Evolutionary conservation across 306 rosid genomes (phyloP).

Genomic region (Amphicarpaea edgeworthii): DNA sequence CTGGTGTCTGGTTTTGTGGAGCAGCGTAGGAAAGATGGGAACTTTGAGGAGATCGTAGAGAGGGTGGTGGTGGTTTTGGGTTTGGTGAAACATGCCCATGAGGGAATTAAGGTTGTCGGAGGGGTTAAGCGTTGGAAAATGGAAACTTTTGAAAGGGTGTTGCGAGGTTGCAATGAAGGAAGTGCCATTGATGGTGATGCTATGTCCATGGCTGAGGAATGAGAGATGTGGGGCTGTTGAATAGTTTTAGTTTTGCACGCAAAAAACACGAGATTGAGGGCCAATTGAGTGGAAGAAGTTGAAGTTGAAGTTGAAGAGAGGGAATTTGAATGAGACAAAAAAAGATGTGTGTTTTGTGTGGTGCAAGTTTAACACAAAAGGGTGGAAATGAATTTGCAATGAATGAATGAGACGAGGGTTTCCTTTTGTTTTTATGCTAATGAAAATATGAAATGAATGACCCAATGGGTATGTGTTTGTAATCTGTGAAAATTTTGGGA

Average conservation of each 20-base stretch:
- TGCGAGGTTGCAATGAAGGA: slow-evolving; percentile 50
- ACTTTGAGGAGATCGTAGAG: slow-evolving; percentile 28
- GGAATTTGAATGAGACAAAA: slow-evolving; percentile 43
- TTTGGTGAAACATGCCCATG: slow-evolving; percentile 52
- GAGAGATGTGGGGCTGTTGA: slow-evolving; percentile 15
- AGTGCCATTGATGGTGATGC: slow-evolving; percentile 51
- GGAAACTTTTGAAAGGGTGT: slow-evolving; percentile 45
- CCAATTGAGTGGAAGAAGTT: slow-evolving; percentile 27
- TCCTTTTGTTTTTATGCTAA: background rate
- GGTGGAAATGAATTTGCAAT: slow-evolving; percentile 10
- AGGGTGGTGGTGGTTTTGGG: slow-evolving; percentile 40
- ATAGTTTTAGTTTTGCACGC: background rate
- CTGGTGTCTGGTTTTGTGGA: slow-evolving; percentile 71
- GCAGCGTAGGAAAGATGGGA: slow-evolving; percentile 59
- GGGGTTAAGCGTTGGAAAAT: slow-evolving; percentile 43
- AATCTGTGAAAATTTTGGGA: background rate
- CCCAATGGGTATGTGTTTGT: background rate
- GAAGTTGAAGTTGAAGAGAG: slow-evolving; percentile 17
- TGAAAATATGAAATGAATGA: no score
- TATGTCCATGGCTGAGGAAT: slow-evolving; percentile 58
- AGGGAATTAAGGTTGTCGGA: slow-evolving; percentile 50
- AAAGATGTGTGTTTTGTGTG: slow-evolving; percentile 25
- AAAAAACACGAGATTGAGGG: slow-evolving; percentile 6
- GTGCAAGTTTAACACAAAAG: slow-evolving; percentile 38
- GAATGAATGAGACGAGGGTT: background rate